Evolutionary conservation across 148 eudicot species (phyloP), one percentile per base, ranked within the genome.

Genomic region (Vaccinium vitisidaea): DNA sequence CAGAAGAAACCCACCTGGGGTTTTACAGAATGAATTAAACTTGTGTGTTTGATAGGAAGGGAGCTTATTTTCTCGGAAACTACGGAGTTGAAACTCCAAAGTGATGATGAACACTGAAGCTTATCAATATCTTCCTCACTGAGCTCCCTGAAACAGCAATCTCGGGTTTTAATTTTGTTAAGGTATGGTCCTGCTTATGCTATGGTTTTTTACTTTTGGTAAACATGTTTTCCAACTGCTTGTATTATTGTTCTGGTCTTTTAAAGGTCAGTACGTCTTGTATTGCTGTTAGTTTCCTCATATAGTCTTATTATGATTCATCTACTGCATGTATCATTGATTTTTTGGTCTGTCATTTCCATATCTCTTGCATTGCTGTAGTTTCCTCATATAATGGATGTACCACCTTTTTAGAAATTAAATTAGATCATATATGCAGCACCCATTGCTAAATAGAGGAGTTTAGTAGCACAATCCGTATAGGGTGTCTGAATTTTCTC

Each of bases 1-100:
- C 75, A 74, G 84, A 73, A 73, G 75, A 74, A 69, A 75, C 53
- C 81, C 87, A 81, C 76, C 75, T 81, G 84, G 80, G 65, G 80
- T 58, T 83, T 81, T 81, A 58, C 84, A 59, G 75, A 81, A 48
- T 81, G 63, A 81, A 27, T 85, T 80, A 56, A 30, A 67, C 53
- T 70, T 48, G 53, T 67, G 54, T 48, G 55, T 74, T 58, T 59
- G 80, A 48, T 81, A 14, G 74, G 70, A 54, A 74, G 75, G 48
- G 84, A 71, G 84, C 61, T 75, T 80, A 81, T 74, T 71, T 59
- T 39, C 53, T 77, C 16, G 30, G 58, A 52, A 70, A 46, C 80
- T 59, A 18, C 58, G 75, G 83, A 53, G 50, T n/a, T n/a, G 71
- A 56, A 39, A 30, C 43, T 30, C 75, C 15, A 10, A 30, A 52